phyloP scores from a whole-genome alignment of 2,329 filamentous ascomycete genomes.

The Penicillium sp. region DNA sequence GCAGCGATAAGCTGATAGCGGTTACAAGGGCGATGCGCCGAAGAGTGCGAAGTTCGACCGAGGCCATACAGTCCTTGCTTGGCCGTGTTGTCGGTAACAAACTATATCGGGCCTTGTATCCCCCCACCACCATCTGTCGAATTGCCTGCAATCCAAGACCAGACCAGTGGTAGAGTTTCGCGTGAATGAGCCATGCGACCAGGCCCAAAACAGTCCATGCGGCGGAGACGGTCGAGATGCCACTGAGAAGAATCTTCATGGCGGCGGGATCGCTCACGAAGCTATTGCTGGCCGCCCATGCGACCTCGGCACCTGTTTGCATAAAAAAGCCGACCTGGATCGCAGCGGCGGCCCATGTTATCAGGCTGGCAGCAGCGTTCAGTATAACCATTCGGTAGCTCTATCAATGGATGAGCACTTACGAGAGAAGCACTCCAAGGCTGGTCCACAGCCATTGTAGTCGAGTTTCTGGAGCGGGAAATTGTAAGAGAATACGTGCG shows the following conservation, averaged over 20 bases:
- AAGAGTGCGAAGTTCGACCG: conserved; percentile 16
- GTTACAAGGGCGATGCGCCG: conserved; percentile 17
- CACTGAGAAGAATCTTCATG: conserved; percentile 36
- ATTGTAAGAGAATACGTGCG: conserved; percentile 27
- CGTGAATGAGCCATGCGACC: conserved; percentile 26
- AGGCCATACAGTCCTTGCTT: conserved; percentile 16
- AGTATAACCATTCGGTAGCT: too few species aligned
- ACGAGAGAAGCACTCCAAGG: conserved; percentile 28
- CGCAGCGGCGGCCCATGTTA: conserved; percentile 31
- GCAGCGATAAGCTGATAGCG: conserved; percentile 22
- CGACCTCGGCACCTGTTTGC: conserved; percentile 38
- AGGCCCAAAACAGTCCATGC: conserved; percentile 24
- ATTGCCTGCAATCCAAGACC: conserved; percentile 21
- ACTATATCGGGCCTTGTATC: conserved; percentile 16
- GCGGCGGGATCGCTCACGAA: conserved; percentile 35
- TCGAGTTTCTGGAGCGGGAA: conserved; percentile 14
- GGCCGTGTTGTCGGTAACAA: conserved; percentile 12
- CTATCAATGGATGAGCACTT: too few species aligned
- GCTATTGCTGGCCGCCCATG: conserved; percentile 34
- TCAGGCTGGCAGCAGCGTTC: conserved; percentile 18
- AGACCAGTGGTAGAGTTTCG: conserved; percentile 27
- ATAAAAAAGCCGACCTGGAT: conserved; percentile 38
- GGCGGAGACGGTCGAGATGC: conserved; percentile 27
- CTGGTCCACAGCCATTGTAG: conserved; percentile 23
- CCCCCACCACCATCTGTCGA: conserved; percentile 13